Evolutionary conservation across 106 monocot genomes (phyloP), one percentile per base, ranked within the genome.

Genomic region (Allium fistulosum): DNA sequence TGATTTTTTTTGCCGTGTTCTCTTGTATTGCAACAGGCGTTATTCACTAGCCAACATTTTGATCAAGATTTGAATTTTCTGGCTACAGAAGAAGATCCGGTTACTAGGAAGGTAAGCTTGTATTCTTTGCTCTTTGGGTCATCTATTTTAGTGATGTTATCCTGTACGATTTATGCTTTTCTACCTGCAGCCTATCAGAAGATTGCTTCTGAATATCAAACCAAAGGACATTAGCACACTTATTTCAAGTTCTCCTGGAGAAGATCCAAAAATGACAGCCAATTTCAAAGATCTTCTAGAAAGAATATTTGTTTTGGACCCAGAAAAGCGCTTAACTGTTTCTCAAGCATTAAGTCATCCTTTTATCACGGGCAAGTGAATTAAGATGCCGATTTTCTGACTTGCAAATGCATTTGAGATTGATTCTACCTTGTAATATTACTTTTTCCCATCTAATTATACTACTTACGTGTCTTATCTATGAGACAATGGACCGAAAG

Each of bases 361-460:
- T 59, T 97, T 97, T 76, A 97, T 97, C 80, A 97, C 97, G 78
- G 89, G 97, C 92, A 97, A 97, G 92, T 97, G 92, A 96, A 82
- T 60, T 80, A 78, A 75, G 82, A 82, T 89, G 87, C 70, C 83
- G 80, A 82, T 81, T 81, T 88, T 74, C 77, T 80, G 80, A 86
- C 69, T 69, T 55, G 64, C 53, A 69, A 78, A 75, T 77, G 75
- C 46, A 69, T 49, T 80, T 82, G 79, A 92, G 61, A 66, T 78
- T 80, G 49, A 46, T 67, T 83, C 78, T 77, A 63, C 64, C 62
- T 80, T 88, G 77, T 80, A 67, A 69, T 80, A 56, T 78, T 51
- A 73, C 69, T 75, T 74, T 28, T 71, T 55, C 64, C 74, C 75
- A 67, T 85, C 85, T 82, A 79, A 92, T 97, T 51, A 52, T 81